Evolutionary conservation across 139 green algal species (phyloP), one percentile per base, ranked within the genome.

Genomic region (Desmodesmus armatus): DNA sequence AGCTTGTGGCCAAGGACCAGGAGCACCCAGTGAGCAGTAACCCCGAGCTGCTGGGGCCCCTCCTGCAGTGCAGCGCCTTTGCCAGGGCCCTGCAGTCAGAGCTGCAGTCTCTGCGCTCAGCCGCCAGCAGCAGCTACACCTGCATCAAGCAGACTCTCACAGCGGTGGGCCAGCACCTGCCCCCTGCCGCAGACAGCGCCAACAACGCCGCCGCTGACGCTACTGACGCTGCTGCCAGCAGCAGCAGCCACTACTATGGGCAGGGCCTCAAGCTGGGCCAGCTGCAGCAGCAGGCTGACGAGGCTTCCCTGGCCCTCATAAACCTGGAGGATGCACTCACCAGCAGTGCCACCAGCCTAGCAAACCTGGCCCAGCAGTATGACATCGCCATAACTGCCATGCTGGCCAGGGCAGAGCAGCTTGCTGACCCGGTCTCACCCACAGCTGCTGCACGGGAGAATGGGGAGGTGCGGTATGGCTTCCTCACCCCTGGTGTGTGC

Each of bases 281-380:
- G 19, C 41, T 84, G 62, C 62, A 76, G 13, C 21, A 35, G 13
- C 55, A 23, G 9, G 62, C 63, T 19, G 67, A 33, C n/a, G 29
- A 25, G 27, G 43, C 77, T 0, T 40, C 41, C 29, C 21, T 33
- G n/a, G 78, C n/a, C 3, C 63, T 84, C 41, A 63, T 76, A 3
- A 40, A 77, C 2, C 41, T 84, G 63, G 62, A 84, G 3, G 78
- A 84, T 6, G 76, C 77, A 31, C 13, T 84, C 40, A 76, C 31
- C 62, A 84, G 21, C 63, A 65, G 39, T n/a, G 51, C 15, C 7
- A 29, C 11, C 3, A 37, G 77, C n/a, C 63, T 84, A 23, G 62
- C 62, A 0, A 13, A 47, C 29, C 78, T 84, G 27, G 78, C 78
- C 5, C 39, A 55, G 40, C 43, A 84, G 63, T 84, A 66, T 25